Base-by-base conservation (phyloP, 768 basidiomycete genomes). In the Auricularia sp. region DNA sequence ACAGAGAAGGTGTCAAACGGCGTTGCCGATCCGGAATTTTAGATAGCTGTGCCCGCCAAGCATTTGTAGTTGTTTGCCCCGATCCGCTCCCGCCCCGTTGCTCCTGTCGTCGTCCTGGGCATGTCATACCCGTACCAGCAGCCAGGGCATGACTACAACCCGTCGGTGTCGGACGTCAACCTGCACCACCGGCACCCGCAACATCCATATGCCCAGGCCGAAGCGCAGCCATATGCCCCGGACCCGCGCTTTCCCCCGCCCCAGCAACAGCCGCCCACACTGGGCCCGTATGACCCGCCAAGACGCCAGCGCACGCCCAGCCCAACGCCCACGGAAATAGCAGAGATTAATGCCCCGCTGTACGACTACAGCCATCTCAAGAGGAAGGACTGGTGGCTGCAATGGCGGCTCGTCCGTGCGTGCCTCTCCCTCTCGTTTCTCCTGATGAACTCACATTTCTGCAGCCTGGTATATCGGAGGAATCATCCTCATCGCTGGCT, bases 401-500 rank as follows among this genome's bases (percentile, higher is more conserved):
- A 59, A 24, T 59, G 56, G 56, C 24, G 56, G 13, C 56, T 59
- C 56, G 56, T 59, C 24, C 56, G 56, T 59, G 18, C 24, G 56
- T 59, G 8, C 14, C 56, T 33, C 34, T 29, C 10, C 18, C 24
- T 14, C 56, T 59, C 29, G 6, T 29, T 29, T 24, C 8, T 13
- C 2, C 18, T 18, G 24, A 13, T 61, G 8, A 1, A 58, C 37
- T 62, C 47, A 37, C 54, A n/a, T n/a, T 34, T 62, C 47, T 44
- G 47, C 47, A 68, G 74, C 62, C 63, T 72, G 64, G 62, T 75
- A 71, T 64, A 65, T 87, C 7, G 71, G 76, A n/a, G 65, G 78
- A 2, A 67, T 80, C 59, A 62, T 89, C 37, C 74, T 84, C 63
- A 61, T 83, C 39, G 76, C 80, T 63, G 21, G 88, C 29, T 77